Percentiles rank a stretch among this genome's conserved stretches.
Conservation (phyloP, 352 stramenopile species). For the Globisporangium okanoganense region DNA sequence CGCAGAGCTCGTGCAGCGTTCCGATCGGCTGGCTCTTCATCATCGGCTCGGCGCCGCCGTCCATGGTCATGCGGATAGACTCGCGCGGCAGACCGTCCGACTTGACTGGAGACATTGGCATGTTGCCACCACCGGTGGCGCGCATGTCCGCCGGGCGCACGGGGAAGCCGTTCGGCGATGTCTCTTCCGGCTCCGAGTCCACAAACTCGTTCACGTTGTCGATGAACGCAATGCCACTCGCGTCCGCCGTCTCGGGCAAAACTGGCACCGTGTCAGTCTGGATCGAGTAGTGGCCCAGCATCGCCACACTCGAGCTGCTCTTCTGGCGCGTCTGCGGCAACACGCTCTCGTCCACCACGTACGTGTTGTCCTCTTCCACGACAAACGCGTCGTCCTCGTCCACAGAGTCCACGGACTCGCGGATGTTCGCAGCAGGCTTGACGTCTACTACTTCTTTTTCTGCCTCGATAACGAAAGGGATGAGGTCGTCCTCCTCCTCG, state of each 20-base stretch:
- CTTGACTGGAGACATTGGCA: conserved; percentile 13
- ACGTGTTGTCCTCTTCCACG: conserved; percentile 12
- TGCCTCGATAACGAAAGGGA: no score
- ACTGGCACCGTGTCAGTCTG: conserved; percentile 57
- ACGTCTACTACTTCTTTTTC: neutral
- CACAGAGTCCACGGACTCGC: conserved; percentile 6
- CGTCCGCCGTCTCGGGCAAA: conserved; percentile 47
- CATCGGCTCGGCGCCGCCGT: conserved; percentile 54
- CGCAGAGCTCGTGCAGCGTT: conserved; percentile 74
- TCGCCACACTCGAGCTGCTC: conserved; percentile 59
- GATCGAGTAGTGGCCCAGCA: conserved; percentile 71
- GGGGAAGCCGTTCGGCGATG: conserved; percentile 28
- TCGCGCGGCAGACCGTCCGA: conserved; percentile 38
- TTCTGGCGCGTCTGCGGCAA: conserved; percentile 31
- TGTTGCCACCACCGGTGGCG: conserved; percentile 12
- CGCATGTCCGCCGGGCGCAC: conserved; percentile 40
- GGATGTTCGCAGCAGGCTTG: neutral
- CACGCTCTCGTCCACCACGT: conserved; percentile 11
- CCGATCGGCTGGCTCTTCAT: conserved; percentile 79
- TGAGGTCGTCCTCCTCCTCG: conserved; percentile 3
- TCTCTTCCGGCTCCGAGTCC: conserved; percentile 21
- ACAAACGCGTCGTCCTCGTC: conserved; percentile 16
- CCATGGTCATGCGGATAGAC: conserved; percentile 70
- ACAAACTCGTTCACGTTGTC: conserved; percentile 50
- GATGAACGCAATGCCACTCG: conserved; percentile 44